Evolutionary conservation across 1,139 yeast species (phyloP).

Genomic region (Debaryomyces sp.): DNA sequence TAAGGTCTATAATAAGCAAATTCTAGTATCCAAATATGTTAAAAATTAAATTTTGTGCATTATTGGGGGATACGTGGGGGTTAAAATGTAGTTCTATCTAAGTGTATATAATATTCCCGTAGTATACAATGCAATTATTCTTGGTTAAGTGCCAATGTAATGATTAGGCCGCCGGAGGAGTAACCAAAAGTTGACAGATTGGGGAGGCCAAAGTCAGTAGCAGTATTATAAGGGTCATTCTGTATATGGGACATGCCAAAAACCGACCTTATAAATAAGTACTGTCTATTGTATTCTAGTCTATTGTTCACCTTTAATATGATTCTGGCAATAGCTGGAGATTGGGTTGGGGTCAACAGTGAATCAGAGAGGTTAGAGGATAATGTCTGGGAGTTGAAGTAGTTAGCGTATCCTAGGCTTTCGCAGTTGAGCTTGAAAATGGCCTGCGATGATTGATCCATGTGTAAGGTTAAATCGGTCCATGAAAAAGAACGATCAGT

Average conservation of each 20-base stretch:
- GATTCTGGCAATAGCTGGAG: neutral
- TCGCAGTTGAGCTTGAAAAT: neutral
- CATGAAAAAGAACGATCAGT: neutral
- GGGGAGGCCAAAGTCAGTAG: conserved; percentile 5
- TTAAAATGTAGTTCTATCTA: neutral
- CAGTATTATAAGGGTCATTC: conserved; percentile 2
- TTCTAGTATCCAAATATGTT: neutral
- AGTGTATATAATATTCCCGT: neutral
- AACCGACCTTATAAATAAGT: neutral
- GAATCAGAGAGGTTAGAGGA: neutral
- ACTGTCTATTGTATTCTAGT: conserved; percentile 5
- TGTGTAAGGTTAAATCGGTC: neutral
- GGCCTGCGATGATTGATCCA: neutral
- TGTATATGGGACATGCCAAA: neutral
- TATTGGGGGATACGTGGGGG: neutral
- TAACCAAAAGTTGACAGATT: conserved; percentile 8
- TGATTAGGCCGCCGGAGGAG: conserved; percentile 8
- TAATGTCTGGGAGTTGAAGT: neutral
- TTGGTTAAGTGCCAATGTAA: neutral
- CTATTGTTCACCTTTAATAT: conserved; percentile 4
- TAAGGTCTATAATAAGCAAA: neutral
- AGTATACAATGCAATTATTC: neutral
- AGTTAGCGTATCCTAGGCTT: neutral
- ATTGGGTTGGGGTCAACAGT: neutral
- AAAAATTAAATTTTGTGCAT: neutral